These are phyloP conservation scores for Paramecium sonneborni DNA, from an alignment of 73 alveolate genomes.

Conservation along the genomic window DNA sequence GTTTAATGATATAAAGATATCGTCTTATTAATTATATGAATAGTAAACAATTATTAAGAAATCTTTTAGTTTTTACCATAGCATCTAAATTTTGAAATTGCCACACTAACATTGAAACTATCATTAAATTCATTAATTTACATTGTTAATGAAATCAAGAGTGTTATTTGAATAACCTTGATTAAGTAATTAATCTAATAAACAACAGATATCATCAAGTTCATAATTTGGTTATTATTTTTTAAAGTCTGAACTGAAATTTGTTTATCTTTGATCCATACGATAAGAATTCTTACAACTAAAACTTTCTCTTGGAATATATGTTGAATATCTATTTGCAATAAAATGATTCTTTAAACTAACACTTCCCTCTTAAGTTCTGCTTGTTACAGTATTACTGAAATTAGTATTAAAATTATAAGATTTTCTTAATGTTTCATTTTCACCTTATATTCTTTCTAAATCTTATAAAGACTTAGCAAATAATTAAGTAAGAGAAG, in stretches of 20 bases:
- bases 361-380: slow-evolving; percentile 37
- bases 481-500: slow-evolving; percentile 43
- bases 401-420: not conserved
- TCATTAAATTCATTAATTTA: not conserved
- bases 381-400: not conserved
- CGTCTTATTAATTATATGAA: not conserved
- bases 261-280: not conserved
- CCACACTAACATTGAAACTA: slow-evolving; percentile 31
- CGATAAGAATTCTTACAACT: slow-evolving; percentile 49
- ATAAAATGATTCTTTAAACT: slow-evolving; percentile 20
- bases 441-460: not conserved
- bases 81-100: not conserved
- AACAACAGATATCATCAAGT: slow-evolving; percentile 2
- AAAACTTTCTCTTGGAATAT: slow-evolving; percentile 13
- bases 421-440: slow-evolving; percentile 44
- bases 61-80: slow-evolving; percentile 40
- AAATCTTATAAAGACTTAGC: slow-evolving; percentile 39
- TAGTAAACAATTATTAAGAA: not conserved
- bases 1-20: not conserved
- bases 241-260: not conserved
- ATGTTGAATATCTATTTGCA: slow-evolving; percentile 31
- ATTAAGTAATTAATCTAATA: slow-evolving; percentile 27
- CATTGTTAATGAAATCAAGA: slow-evolving; percentile 2
- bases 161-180: not conserved
- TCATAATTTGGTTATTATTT: not conserved